These are phyloP conservation scores for Puccinia novopanici DNA, from an alignment of 1,284 basidiomycete genomes.

Conservation along the genomic window DNA sequence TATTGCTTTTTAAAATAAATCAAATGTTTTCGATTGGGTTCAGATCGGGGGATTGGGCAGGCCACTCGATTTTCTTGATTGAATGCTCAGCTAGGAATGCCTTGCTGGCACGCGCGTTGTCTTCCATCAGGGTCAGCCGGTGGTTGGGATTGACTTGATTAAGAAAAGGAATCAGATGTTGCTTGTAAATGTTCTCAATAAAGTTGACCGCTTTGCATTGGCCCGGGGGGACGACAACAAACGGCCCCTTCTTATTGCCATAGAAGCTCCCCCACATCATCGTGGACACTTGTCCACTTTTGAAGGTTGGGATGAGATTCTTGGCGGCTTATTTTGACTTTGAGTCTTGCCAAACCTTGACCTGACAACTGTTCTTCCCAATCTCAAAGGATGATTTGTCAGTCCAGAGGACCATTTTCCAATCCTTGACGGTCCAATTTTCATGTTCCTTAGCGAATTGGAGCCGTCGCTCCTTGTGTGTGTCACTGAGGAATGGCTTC, in stretches of 20 bases:
- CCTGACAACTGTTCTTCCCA: not conserved
- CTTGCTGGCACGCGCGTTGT: no score
- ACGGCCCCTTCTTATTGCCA: not conserved
- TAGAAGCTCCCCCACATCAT: no score
- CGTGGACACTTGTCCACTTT: no score
- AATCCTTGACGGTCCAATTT: not conserved
- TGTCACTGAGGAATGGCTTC: conserved; percentile 4
- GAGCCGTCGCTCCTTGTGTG: not conserved
- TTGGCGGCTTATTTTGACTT: not conserved
- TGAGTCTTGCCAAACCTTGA: not conserved
- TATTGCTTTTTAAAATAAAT: conserved; percentile 27
- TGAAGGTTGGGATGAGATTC: no score
- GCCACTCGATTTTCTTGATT: conserved; percentile 54
- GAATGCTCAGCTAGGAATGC: not conserved
- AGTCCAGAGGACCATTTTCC: no score
- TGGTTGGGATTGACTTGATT: no score
- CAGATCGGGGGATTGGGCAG: conserved; percentile 59
- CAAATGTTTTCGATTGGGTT: conserved; percentile 61
- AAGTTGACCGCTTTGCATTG: no score
- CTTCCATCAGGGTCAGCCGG: no score
- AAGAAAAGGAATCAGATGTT: no score
- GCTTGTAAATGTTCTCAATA: no score
- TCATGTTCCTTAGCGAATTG: conserved; percentile 14
- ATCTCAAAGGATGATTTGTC: no score
- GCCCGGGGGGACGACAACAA: not conserved